These are phyloP conservation scores for Gloeostereum incarnatum DNA, from an alignment of 768 basidiomycete genomes.

Conservation along the genomic window DNA sequence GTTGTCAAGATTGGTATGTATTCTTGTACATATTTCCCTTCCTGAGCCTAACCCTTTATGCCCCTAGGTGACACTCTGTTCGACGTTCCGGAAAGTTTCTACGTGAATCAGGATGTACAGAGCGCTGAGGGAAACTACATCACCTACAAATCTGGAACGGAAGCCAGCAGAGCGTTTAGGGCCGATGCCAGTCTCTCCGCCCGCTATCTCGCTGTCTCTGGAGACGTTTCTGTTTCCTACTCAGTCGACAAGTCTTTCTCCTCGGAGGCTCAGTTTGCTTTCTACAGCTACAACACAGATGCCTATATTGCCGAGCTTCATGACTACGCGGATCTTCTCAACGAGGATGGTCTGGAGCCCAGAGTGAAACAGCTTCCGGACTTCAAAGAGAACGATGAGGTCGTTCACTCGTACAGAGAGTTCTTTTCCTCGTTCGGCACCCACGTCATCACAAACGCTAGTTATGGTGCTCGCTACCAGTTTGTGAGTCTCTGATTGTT, in stretches of 20 bases:
- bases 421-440: conserved; percentile 3
- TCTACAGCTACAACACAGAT: conserved; percentile 11
- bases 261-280: conserved; percentile 10
- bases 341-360: neutral
- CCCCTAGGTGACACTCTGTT: too few relatives aligned
- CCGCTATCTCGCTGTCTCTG: conserved; percentile 1
- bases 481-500: neutral
- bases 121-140: too few relatives aligned
- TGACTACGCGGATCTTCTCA: conserved; percentile 4
- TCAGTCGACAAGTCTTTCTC: conserved; percentile 7
- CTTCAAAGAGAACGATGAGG: neutral
- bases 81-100: too few relatives aligned
- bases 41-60: too few relatives aligned
- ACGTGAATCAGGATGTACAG: too few relatives aligned
- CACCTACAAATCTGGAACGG: neutral
- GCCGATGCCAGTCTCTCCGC: neutral
- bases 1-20: too few relatives aligned
- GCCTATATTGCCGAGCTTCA: conserved; percentile 7
- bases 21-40: too few relatives aligned
- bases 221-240: conserved; percentile 8
- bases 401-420: neutral
- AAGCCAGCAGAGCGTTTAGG: neutral
- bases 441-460: conserved; percentile 3
- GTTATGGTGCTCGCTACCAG: conserved; percentile 4
- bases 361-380: neutral